Conservation (phyloP, 805 yeast species). For the Clavispora santaluciae region DNA sequence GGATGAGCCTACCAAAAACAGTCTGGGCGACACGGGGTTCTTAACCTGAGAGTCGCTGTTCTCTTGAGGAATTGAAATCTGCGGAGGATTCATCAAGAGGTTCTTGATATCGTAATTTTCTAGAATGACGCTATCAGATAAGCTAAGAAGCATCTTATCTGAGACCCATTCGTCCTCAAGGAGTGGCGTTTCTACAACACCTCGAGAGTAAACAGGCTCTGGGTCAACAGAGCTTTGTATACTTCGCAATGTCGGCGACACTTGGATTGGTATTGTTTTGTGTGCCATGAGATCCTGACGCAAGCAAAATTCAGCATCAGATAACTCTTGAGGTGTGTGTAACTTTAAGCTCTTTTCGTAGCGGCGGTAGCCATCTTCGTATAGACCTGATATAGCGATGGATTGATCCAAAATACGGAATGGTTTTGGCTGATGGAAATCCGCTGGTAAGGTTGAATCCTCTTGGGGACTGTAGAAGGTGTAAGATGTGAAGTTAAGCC, state of each 20-base stretch:
- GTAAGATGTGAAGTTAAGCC: conserved; percentile 43
- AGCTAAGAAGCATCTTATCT: background rate
- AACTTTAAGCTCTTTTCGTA: conserved; percentile 31
- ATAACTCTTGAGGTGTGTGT: conserved; percentile 27
- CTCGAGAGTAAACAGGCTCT: background rate
- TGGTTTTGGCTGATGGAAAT: background rate
- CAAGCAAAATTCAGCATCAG: conserved; percentile 23
- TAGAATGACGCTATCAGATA: conserved; percentile 9
- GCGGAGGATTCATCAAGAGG: conserved; percentile 19
- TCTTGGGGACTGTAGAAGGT: conserved; percentile 31
- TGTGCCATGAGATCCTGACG: background rate
- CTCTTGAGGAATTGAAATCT: background rate
- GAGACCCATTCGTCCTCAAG: background rate
- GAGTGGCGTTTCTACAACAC: background rate
- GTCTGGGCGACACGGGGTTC: background rate
- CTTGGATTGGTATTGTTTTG: background rate
- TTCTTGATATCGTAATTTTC: conserved; percentile 25
- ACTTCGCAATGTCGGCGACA: background rate
- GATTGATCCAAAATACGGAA: conserved; percentile 38
- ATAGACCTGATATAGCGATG: conserved; percentile 37
- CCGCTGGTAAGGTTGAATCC: background rate
- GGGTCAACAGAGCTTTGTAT: background rate
- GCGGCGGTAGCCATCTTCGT: conserved; percentile 26
- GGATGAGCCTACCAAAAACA: background rate
- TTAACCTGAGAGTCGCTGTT: no score